Base-by-base conservation (phyloP, 352 stramenopile genomes). In the Blastocystis sp. region DNA sequence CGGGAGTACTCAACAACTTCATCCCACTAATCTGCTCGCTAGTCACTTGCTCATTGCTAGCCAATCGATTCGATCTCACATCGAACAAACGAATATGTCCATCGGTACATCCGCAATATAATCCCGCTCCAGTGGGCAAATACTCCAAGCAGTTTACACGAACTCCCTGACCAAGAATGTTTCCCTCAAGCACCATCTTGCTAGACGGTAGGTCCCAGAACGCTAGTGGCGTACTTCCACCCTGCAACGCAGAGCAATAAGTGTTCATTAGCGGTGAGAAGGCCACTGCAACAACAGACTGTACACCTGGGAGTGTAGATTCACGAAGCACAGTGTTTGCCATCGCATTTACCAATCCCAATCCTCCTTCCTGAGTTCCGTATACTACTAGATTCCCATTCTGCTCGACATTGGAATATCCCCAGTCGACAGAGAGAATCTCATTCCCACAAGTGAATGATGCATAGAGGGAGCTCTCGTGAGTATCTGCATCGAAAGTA, bases 401-500 rank as follows among this genome's bases (percentile, higher is more conserved):
- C 4, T 45, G 3, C 20, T 41, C 50, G 50, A 3, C 15, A 18
- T 20, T 29, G 45, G 70, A 15, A 41, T 80, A 64, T n/a, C 45
- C 55, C 70, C 70, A 80, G 20, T 80, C 70, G 3, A 80, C n/a
- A 8, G 41, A 34, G 15, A 80, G 43, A 39, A 80, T 80, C 39
- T 80, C 70, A 41, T 80, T 80, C 63, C 70, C 70, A 34, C 70
- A 80, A 26, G 37, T n/a, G 43, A 61, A 80, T 8, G 70, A 80
- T 0, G 70, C 23, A n/a, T 61, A 80, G 11, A 80, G 45, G 34
- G 53, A 26, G 0, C 37, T 29, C 39, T 61, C 55, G 47, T 61
- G 26, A 45, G 29, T 11, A 7, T 80, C 70, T 23, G 18, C 2
- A 41, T 80, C 70, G 39, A 50, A 80, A 3, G 47, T 63, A 41